Percentiles rank a stretch among this genome's conserved stretches.
Evolutionary conservation across 2,329 filamentous ascomycete genomes (phyloP).

Genomic region (Dryadomyces quercivorus): DNA sequence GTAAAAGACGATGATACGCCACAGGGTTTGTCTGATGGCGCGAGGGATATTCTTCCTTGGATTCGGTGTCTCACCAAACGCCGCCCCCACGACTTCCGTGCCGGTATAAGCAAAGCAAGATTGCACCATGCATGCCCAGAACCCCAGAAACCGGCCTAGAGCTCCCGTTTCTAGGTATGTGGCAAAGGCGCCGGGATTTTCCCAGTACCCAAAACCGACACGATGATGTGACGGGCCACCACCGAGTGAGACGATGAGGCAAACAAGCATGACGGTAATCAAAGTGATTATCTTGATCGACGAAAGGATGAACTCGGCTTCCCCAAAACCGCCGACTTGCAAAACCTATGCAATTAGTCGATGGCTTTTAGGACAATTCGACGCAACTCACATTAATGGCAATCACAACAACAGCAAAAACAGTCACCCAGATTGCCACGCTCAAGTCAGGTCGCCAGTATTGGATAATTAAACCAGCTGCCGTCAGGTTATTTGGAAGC

Average conservation of each 20-base stretch:
- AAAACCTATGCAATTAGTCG: slow-evolving; percentile 13
- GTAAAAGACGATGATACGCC: slow-evolving; percentile 58
- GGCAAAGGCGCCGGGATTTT: slow-evolving; percentile 27
- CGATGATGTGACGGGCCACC: slow-evolving; percentile 36
- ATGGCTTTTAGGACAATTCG: neutral
- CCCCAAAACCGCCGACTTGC: slow-evolving; percentile 21
- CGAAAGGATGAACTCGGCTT: slow-evolving; percentile 33
- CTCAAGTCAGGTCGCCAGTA: slow-evolving; percentile 26
- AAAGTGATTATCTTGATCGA: slow-evolving; percentile 33
- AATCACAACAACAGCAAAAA: slow-evolving; percentile 23
- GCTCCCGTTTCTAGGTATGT: slow-evolving; percentile 23
- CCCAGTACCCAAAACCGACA: slow-evolving; percentile 29
- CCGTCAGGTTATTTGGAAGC: slow-evolving; percentile 25
- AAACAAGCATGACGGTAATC: slow-evolving; percentile 33
- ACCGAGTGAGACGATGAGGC: slow-evolving; percentile 41
- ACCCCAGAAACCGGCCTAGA: slow-evolving; percentile 17
- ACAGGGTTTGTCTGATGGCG: slow-evolving; percentile 56
- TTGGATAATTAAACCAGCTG: slow-evolving; percentile 23
- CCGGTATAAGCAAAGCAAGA: slow-evolving; percentile 25
- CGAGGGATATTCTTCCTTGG: slow-evolving; percentile 52
- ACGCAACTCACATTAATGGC: slow-evolving; percentile 15
- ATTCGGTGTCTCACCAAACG: slow-evolving; percentile 55
- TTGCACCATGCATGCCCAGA: slow-evolving; percentile 15
- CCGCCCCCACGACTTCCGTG: slow-evolving; percentile 55
- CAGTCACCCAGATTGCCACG: slow-evolving; percentile 24